These are phyloP conservation scores for Aspergillus sp. DNA, from an alignment of 2,329 filamentous ascomycete species.

Conservation along the genomic window DNA sequence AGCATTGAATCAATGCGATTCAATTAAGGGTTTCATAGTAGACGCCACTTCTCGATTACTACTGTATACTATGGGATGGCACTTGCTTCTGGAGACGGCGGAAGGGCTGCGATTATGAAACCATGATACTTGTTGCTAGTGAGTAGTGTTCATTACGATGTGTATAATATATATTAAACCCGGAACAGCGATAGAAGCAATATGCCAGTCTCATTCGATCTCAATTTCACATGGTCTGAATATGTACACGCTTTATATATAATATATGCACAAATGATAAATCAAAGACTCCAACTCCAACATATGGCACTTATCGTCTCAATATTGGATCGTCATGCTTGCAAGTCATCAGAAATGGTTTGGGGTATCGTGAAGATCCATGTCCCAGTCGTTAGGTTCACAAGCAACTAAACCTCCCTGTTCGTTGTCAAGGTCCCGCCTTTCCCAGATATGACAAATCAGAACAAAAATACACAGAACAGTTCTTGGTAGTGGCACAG, in stretches of 20 bases:
- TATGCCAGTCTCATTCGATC: background rate
- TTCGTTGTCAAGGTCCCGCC: background rate
- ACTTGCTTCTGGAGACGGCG: too few relatives aligned
- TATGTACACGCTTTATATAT: slow-evolving; percentile 4
- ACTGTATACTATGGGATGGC: too few relatives aligned
- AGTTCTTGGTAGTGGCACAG: background rate
- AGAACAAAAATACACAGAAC: slow-evolving; percentile 6
- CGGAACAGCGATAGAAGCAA: too few relatives aligned
- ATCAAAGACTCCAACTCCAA: background rate
- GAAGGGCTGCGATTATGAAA: too few relatives aligned
- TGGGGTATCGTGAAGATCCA: slow-evolving; percentile 1
- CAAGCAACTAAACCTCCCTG: background rate
- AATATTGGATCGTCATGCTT: background rate
- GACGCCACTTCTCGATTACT: too few relatives aligned
- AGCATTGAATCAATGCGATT: too few relatives aligned
- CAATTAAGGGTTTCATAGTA: too few relatives aligned
- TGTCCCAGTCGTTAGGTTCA: slow-evolving; percentile 4
- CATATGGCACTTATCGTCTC: slow-evolving; percentile 1
- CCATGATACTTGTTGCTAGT: too few relatives aligned
- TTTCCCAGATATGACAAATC: background rate
- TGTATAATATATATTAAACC: too few relatives aligned
- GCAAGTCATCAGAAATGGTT: background rate
- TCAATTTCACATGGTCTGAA: background rate
- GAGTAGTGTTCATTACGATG: too few relatives aligned
- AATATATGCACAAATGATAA: slow-evolving; percentile 5